These are phyloP conservation scores for Backusella liffmaniae DNA, from an alignment of 192 early-diverging fungal species.

Conservation along the genomic window DNA sequence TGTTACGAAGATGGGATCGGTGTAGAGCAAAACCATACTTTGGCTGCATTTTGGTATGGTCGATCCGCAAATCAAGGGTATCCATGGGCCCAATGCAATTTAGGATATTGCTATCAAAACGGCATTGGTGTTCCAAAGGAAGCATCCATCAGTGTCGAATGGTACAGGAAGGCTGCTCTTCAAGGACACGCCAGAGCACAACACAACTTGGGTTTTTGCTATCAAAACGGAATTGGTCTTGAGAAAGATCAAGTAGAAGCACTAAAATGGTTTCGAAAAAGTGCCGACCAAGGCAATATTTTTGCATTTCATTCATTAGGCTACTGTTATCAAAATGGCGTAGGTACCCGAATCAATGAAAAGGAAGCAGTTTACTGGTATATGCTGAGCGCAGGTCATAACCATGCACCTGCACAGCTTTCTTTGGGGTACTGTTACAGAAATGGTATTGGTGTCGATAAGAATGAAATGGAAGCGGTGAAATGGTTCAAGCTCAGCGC, in stretches of 20 bases:
- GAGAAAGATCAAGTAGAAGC: conserved; percentile 51
- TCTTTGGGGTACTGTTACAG: conserved; percentile 87
- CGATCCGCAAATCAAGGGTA: conserved; percentile 53
- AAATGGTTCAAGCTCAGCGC: conserved; percentile 51
- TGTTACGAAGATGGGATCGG: conserved; percentile 82
- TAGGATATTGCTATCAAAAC: conserved; percentile 88
- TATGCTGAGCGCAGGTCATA: conserved; percentile 49
- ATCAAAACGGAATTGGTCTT: conserved; percentile 77
- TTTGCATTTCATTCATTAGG: conserved; percentile 60
- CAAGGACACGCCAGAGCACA: conserved; percentile 74
- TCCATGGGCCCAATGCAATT: conserved; percentile 59
- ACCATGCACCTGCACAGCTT: conserved; percentile 52
- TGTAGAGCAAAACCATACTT: conserved; percentile 45
- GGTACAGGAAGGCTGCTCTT: conserved; percentile 62
- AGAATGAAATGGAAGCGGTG: conserved; percentile 48
- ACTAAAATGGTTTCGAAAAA: conserved; percentile 50
- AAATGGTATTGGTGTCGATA: conserved; percentile 76
- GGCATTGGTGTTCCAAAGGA: conserved; percentile 70
- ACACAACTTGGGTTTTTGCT: conserved; percentile 78
- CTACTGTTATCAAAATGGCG: conserved; percentile 62
- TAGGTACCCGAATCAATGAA: conserved; percentile 48
- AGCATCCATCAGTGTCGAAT: conserved; percentile 49
- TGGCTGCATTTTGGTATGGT: conserved; percentile 58
- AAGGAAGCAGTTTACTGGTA: conserved; percentile 59
- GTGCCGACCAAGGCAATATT: conserved; percentile 49